Evolutionary conservation across 768 basidiomycete genomes (phyloP).

Genomic region (Filobasidium wieringae): DNA sequence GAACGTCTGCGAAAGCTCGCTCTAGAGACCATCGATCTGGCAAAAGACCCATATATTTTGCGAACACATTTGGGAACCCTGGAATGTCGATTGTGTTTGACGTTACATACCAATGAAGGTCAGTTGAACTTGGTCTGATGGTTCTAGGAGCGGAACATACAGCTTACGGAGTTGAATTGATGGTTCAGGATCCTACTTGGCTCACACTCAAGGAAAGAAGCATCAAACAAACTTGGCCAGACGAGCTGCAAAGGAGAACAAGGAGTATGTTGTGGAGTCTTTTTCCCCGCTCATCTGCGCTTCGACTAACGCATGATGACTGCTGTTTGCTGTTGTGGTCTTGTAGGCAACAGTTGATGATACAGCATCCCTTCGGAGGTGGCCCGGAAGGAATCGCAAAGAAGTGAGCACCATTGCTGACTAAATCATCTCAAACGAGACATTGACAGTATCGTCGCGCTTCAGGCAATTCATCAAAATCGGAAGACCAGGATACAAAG

Average conservation of each 20-base stretch:
- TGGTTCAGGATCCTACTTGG: slow-evolving; percentile 52
- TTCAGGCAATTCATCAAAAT: slow-evolving; percentile 74
- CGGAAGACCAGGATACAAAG: slow-evolving; percentile 60
- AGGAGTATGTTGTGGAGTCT: slow-evolving; percentile 48
- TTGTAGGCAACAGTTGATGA: slow-evolving; percentile 57
- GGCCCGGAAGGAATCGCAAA: slow-evolving; percentile 56
- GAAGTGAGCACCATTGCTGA: slow-evolving; percentile 47
- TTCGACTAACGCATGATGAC: not conserved
- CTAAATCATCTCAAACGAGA: no score
- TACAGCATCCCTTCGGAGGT: slow-evolving; percentile 44
- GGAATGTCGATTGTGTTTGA: slow-evolving; percentile 94
- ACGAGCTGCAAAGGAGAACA: slow-evolving; percentile 91
- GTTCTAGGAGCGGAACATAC: not conserved
- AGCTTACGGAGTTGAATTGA: not conserved
- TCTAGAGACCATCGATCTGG: slow-evolving; percentile 92
- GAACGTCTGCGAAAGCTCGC: slow-evolving; percentile 91
- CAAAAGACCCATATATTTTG: slow-evolving; percentile 98
- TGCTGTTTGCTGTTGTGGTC: not conserved
- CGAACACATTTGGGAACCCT: slow-evolving; percentile 97
- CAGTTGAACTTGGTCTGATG: slow-evolving; percentile 41
- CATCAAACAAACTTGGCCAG: slow-evolving; percentile 97
- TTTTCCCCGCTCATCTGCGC: not conserved
- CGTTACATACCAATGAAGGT: slow-evolving; percentile 98
- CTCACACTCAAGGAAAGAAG: slow-evolving; percentile 98
- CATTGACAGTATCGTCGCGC: no score